Evolutionary conservation across 1,139 yeast species (phyloP), one percentile per base, ranked within the genome.

Genomic region (Taphrina wiesneri): DNA sequence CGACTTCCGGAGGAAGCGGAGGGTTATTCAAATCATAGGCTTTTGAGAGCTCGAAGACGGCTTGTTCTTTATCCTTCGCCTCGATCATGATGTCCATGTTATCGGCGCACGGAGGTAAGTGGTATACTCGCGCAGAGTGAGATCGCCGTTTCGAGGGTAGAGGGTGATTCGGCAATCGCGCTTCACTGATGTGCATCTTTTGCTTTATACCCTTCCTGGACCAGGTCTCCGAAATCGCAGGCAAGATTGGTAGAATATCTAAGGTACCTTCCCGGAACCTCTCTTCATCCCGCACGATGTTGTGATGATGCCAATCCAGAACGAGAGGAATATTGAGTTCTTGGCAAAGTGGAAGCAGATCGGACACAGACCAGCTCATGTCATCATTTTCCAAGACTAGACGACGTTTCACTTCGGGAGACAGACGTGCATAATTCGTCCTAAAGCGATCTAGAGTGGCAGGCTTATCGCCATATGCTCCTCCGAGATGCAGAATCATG

Each of bases 201-300:
- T 75, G 49, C 69, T 70, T 60, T 82, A 78, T 69, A 79, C 80
- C 72, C 80, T 84, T 75, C 79, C 82, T 43, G 97, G 96, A 76
- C 83, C 89, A n/a, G 93, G 66, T 62, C 54, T 46, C 68, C 1
- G 59, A 47, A 15, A 66, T 66, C 17, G 53, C 59, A 3, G 63
- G 63, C 21, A 62, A 23, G 15, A 66, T 41, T 2, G 64, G 66
- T 61, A 63, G 21, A 9, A 63, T 26, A 25, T 62, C 68, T 13
- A 62, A 49, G 21, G 59, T 23, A 3, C 66, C 68, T 21, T 62
- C 68, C n/a, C 68, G 63, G 17, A 66, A 51, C 13, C 23, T n/a
- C 11, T 63, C 66, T 26, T 63, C 66, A 21, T 57, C 68, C 26
- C 56, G 68, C 11, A 66, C 66, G 21, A 66, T 52, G 17, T 62